Evolutionary conservation across 2,329 filamentous ascomycete genomes (phyloP).

Genomic region (Ilyonectria sp.): DNA sequence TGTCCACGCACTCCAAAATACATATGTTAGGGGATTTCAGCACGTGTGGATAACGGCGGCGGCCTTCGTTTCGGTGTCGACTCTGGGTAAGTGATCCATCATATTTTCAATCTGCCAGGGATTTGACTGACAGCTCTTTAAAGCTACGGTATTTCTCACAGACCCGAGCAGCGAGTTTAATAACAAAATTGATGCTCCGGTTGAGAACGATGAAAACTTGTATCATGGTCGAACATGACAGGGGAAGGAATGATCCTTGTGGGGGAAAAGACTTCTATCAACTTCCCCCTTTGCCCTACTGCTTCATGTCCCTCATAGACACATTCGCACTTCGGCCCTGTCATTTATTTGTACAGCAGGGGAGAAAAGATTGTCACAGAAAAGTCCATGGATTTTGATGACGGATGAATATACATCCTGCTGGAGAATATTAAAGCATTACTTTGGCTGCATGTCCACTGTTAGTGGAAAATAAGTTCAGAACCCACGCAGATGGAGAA

Average conservation of each 20-base stretch:
- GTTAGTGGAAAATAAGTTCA: too few species aligned
- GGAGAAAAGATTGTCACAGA: too few species aligned
- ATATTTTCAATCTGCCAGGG: neutral
- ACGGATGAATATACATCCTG: too few species aligned
- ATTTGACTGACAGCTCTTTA: neutral
- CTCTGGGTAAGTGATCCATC: conserved; percentile 19
- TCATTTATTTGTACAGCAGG: too few species aligned
- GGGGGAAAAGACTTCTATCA: neutral
- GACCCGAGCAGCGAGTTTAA: conserved; percentile 34
- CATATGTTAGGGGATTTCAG: conserved; percentile 26
- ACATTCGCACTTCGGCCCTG: too few species aligned
- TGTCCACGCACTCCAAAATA: neutral
- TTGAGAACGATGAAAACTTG: conserved; percentile 19
- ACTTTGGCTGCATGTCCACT: too few species aligned
- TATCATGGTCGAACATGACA: neutral
- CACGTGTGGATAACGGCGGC: conserved; percentile 35
- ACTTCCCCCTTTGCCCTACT: too few species aligned
- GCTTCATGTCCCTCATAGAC: too few species aligned
- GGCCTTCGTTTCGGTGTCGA: conserved; percentile 24
- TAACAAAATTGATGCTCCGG: conserved; percentile 30
- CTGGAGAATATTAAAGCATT: too few species aligned
- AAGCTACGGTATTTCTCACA: conserved; percentile 29
- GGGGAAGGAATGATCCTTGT: neutral
- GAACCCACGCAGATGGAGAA: too few species aligned
- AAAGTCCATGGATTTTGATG: too few species aligned